These are phyloP conservation scores for Pleurotus tuber-regium DNA, from an alignment of 768 basidiomycete genomes.

Conservation along the genomic window DNA sequence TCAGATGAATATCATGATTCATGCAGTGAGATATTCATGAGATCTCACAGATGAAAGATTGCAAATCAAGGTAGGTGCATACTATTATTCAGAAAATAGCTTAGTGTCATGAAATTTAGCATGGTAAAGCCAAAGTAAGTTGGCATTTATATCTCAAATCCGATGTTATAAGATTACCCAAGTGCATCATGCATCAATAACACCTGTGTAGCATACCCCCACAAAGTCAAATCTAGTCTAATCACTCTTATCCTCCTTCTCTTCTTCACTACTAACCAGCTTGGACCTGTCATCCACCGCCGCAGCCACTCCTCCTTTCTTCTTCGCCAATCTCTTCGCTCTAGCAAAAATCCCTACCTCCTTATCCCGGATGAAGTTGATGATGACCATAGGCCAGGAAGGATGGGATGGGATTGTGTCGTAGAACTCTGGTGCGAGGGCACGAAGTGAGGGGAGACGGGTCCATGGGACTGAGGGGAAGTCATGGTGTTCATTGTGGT, in stretches of 20 bases:
- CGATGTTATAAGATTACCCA: too few relatives aligned
- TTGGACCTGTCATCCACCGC: neutral
- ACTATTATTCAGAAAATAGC: too few relatives aligned
- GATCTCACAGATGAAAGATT: too few relatives aligned
- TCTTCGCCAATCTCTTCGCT: conserved; percentile 69
- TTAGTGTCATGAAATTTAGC: too few relatives aligned
- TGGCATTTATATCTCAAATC: too few relatives aligned
- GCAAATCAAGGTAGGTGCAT: too few relatives aligned
- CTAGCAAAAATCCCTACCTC: conserved; percentile 88
- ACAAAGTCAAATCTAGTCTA: too few relatives aligned
- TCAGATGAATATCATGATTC: too few relatives aligned
- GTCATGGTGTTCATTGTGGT: conserved; percentile 99
- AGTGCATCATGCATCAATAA: too few relatives aligned
- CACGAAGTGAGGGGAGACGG: conserved; percentile 76
- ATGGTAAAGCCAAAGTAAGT: too few relatives aligned
- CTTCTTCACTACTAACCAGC: neutral
- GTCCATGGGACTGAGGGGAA: conserved; percentile 98
- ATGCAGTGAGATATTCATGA: too few relatives aligned
- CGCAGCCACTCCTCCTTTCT: neutral
- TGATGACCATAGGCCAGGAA: conserved; percentile 92
- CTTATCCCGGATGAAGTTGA: conserved; percentile 90
- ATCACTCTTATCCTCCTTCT: conserved; percentile 6
- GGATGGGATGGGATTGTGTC: conserved; percentile 83
- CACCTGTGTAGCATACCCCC: too few relatives aligned
- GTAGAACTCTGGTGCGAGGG: conserved; percentile 90